Percentiles rank a stretch among this genome's conserved stretches.
Conservation (phyloP, 164 flowering plant species). For the Litsea cubeba region DNA sequence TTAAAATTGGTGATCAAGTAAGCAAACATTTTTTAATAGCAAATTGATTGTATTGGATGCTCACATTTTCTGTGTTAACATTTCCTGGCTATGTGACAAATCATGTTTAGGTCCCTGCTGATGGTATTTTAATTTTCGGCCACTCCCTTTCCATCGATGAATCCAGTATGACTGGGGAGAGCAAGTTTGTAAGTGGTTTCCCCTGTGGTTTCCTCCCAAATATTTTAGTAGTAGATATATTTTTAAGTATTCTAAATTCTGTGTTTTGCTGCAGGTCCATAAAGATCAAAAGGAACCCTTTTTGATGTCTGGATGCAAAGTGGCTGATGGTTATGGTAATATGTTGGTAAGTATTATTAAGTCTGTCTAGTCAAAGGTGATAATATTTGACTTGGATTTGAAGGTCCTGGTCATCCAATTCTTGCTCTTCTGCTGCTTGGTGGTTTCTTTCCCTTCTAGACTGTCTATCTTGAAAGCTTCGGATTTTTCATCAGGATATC, state of each 20-base stretch:
- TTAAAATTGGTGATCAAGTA: too few species aligned
- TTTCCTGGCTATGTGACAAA: not conserved
- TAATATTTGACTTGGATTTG: not conserved
- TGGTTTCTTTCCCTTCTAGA: too few species aligned
- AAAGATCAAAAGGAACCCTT: slow-evolving; percentile 77
- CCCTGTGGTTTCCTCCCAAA: too few species aligned
- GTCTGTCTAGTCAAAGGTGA: not conserved
- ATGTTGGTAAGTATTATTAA: slow-evolving; percentile 66
- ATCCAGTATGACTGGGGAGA: slow-evolving; percentile 56
- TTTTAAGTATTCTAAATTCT: not conserved
- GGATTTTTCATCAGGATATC: too few species aligned
- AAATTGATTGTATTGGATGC: not conserved
- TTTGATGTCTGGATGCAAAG: slow-evolving; percentile 96
- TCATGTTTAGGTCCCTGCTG: slow-evolving; percentile 72
- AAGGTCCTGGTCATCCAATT: not conserved
- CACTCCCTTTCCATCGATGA: slow-evolving; percentile 67
- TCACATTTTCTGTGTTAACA: not conserved
- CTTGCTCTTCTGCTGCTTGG: not conserved
- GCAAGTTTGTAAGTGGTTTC: slow-evolving; percentile 65
- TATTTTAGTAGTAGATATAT: not conserved
- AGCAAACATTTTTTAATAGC: not conserved
- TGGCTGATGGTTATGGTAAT: slow-evolving; percentile 93
- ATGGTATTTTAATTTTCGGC: slow-evolving; percentile 73
- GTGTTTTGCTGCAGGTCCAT: slow-evolving; percentile 23
- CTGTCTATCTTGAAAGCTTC: too few species aligned